A percentile compares a stretch with the other conserved stretches of the same genome.
These are phyloP conservation scores for Tetrapyrgos nigripes DNA, from an alignment of 1,284 basidiomycete genomes.

Conservation along the genomic window DNA sequence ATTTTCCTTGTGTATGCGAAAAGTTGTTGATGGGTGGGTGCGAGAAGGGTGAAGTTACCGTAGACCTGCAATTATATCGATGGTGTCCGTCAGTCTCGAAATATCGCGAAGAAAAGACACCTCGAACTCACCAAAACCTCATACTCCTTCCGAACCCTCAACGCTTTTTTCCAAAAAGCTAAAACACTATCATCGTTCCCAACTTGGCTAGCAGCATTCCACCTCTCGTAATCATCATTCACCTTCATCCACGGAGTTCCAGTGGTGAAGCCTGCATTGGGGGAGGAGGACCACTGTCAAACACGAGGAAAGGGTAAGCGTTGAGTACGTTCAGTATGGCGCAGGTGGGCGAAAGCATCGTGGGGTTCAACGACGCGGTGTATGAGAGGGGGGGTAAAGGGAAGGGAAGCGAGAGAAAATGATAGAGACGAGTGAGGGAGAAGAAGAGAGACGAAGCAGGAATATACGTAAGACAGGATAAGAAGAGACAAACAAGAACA, in stretches of 20 bases:
- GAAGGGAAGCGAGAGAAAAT: background rate
- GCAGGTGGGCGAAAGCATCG: too few relatives aligned
- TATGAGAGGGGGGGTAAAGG: background rate
- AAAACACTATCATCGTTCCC: slow-evolving; percentile 57
- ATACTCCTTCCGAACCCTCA: slow-evolving; percentile 59
- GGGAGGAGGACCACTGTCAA: slow-evolving; percentile 69
- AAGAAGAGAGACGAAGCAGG: background rate
- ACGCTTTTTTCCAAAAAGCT: slow-evolving; percentile 63
- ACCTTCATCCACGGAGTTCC: slow-evolving; percentile 80
- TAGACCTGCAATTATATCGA: slow-evolving; percentile 46
- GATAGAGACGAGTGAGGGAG: too few relatives aligned
- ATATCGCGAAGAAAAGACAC: slow-evolving; percentile 3
- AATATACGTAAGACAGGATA: background rate
- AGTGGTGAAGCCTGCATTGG: slow-evolving; percentile 70
- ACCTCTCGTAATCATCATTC: slow-evolving; percentile 68
- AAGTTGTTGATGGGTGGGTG: slow-evolving; percentile 52
- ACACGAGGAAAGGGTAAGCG: background rate
- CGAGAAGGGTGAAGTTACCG: slow-evolving; percentile 61
- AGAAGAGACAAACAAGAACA: background rate
- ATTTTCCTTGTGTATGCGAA: slow-evolving; percentile 62
- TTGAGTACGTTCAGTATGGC: too few relatives aligned
- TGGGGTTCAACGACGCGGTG: too few relatives aligned
- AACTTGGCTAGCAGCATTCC: slow-evolving; percentile 65
- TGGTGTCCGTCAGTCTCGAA: slow-evolving; percentile 5
- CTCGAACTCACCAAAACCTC: slow-evolving; percentile 54